Percentiles rank a stretch among this genome's conserved stretches.
Conservation (phyloP, 2,329 filamentous ascomycete genomes). For the Sporothrix schenckii region DNA sequence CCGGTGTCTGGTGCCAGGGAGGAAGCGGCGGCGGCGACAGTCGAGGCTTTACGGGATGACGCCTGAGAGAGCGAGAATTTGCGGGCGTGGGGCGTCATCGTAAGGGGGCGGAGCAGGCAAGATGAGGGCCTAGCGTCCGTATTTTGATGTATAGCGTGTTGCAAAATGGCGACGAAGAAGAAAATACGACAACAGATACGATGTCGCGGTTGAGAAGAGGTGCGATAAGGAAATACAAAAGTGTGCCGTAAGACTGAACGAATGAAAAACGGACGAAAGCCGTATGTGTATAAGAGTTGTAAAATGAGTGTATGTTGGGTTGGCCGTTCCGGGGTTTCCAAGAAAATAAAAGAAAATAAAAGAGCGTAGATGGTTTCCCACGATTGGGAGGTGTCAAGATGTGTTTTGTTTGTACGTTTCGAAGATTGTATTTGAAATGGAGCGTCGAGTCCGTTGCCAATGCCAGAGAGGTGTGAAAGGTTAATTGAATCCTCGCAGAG, state of each 20-base stretch:
- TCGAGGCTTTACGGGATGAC: constrained; percentile 44
- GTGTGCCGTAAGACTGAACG: background rate
- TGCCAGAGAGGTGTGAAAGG: constrained; percentile 14
- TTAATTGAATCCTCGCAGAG: constrained; percentile 24
- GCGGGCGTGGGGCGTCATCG: constrained; percentile 51
- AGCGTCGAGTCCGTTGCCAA: constrained; percentile 6
- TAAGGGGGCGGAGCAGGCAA: constrained; percentile 43
- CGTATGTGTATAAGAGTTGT: background rate
- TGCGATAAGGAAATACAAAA: background rate
- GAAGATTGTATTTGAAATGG: background rate
- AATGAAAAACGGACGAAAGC: constrained; percentile 15
- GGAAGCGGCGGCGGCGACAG: constrained; percentile 9
- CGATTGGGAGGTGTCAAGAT: constrained; percentile 15
- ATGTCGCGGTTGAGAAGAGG: background rate
- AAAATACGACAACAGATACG: constrained; percentile 13
- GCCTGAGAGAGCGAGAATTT: constrained; percentile 55
- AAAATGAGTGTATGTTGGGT: constrained; percentile 1
- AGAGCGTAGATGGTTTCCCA: constrained; percentile 15
- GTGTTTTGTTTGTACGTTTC: background rate
- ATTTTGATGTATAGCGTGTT: constrained; percentile 1
- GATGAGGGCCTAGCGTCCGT: constrained; percentile 36
- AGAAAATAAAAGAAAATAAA: background rate
- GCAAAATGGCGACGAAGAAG: background rate
- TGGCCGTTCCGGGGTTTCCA: background rate
- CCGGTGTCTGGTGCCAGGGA: background rate